Conservation (phyloP, 345 rosid genomes). For the Moricandia moricandioides region DNA sequence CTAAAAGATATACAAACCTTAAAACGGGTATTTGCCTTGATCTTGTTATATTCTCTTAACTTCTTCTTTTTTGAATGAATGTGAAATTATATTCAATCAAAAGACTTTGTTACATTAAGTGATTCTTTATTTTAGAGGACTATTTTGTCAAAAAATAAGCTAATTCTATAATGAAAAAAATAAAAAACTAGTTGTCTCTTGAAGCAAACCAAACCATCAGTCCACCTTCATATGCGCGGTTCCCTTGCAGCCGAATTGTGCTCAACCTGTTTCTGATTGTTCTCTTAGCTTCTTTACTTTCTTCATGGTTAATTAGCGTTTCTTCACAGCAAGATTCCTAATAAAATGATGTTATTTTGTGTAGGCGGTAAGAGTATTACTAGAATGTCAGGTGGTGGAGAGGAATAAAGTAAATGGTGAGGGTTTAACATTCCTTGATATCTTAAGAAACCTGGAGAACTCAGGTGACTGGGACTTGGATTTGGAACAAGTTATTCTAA, state of each 20-base stretch:
- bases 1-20: neutral
- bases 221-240: no score
- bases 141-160: no score
- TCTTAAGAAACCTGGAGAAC: slow-evolving; percentile 1
- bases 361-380: neutral
- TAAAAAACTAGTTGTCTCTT: no score
- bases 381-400: neutral
- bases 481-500: slow-evolving; percentile 1
- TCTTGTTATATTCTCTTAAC: neutral
- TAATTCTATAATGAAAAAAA: no score
- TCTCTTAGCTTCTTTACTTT: neutral
- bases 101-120: no score
- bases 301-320: neutral
- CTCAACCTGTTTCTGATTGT: no score
- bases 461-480: neutral
- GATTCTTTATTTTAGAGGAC: no score
- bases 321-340: neutral
- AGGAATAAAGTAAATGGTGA: neutral
- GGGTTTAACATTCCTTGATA: slow-evolving; percentile 6
- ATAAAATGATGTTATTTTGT: neutral
- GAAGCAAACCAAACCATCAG: no score
- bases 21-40: no score
- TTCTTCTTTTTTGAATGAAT: no score
- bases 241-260: no score
- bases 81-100: no score